Conservation (phyloP, 2,329 filamentous ascomycete species). For the Dactylellina sp. region DNA sequence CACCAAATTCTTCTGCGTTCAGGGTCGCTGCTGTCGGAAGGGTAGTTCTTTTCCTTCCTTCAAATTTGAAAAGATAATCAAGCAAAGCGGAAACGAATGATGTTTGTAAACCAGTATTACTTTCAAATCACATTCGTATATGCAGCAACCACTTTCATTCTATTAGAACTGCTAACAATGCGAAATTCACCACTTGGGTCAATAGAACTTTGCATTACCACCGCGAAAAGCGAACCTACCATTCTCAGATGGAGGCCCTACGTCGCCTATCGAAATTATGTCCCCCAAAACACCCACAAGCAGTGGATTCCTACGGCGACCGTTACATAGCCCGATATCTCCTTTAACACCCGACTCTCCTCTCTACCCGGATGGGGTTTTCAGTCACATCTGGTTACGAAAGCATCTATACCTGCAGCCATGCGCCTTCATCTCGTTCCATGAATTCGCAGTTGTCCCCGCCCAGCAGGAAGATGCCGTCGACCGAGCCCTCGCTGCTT, state of each 20-base stretch:
- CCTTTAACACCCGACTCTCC: conserved; percentile 85
- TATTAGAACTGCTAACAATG: conserved; percentile 26
- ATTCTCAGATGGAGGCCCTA: conserved; percentile 65
- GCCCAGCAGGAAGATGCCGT: conserved; percentile 79
- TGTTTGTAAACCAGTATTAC: conserved; percentile 56
- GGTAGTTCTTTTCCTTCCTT: conserved; percentile 71
- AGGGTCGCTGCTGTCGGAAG: conserved; percentile 80
- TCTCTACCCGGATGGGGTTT: conserved; percentile 88
- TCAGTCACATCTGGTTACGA: conserved; percentile 82
- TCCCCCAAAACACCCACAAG: conserved; percentile 65
- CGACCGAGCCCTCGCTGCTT: conserved; percentile 87
- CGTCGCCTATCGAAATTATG: conserved; percentile 64
- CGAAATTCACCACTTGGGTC: conserved; percentile 19
- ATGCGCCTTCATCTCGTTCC: conserved; percentile 80
- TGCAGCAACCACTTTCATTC: conserved; percentile 11
- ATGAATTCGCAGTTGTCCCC: conserved; percentile 73
- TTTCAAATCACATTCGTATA: conserved; percentile 54
- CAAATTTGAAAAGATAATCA: conserved; percentile 22
- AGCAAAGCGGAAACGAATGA: conserved; percentile 42
- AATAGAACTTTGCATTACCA: conserved; percentile 70
- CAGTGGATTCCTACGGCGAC: conserved; percentile 34
- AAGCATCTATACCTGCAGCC: conserved; percentile 91
- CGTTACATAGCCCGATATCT: conserved; percentile 87
- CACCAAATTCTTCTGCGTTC: conserved; percentile 69
- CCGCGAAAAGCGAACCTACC: conserved; percentile 73